phyloP scores from a whole-genome alignment of 352 stramenopile species.

The Phytophthora niederhauseri region DNA sequence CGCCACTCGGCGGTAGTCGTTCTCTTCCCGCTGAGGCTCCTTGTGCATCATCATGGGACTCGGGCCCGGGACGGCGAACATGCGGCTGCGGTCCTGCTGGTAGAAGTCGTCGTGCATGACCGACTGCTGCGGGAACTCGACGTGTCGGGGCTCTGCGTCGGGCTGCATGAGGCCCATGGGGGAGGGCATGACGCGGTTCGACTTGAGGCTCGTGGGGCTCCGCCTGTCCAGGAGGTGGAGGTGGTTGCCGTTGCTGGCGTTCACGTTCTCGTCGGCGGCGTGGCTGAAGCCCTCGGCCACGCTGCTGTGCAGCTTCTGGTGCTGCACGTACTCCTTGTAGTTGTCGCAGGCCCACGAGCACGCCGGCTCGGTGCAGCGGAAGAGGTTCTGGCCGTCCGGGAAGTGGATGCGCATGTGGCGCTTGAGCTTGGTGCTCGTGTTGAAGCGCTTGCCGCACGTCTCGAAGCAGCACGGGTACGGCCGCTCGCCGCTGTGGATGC shows the following conservation, averaged over 20 bases:
- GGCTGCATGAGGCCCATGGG: neutral
- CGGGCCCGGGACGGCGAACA: conserved; percentile 22
- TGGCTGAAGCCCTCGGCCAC: conserved; percentile 35
- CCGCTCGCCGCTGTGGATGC: conserved; percentile 85
- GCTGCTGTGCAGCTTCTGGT: conserved; percentile 64
- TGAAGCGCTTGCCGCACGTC: conserved; percentile 85
- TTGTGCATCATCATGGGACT: conserved; percentile 37
- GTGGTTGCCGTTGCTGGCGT: conserved; percentile 23
- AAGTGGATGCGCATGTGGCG: conserved; percentile 90
- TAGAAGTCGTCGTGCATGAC: conserved; percentile 36
- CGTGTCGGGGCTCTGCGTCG: conserved; percentile 1
- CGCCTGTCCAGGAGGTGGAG: neutral
- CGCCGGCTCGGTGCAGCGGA: conserved; percentile 61
- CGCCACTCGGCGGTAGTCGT: conserved; percentile 28
- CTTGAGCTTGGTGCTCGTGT: conserved; percentile 91
- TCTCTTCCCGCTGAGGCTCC: conserved; percentile 37
- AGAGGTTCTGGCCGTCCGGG: conserved; percentile 75
- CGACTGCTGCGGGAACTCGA: conserved; percentile 20
- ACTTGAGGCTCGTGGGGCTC: conserved; percentile 18
- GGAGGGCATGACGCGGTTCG: conserved; percentile 7
- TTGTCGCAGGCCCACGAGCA: conserved; percentile 79
- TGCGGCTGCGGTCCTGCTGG: conserved; percentile 40
- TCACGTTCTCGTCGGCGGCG: conserved; percentile 24
- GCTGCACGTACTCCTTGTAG: conserved; percentile 84
- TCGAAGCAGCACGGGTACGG: conserved; percentile 83